phyloP scores from a whole-genome alignment of 371 early-diverging fungal genomes.

The Mucor velutinosus region DNA sequence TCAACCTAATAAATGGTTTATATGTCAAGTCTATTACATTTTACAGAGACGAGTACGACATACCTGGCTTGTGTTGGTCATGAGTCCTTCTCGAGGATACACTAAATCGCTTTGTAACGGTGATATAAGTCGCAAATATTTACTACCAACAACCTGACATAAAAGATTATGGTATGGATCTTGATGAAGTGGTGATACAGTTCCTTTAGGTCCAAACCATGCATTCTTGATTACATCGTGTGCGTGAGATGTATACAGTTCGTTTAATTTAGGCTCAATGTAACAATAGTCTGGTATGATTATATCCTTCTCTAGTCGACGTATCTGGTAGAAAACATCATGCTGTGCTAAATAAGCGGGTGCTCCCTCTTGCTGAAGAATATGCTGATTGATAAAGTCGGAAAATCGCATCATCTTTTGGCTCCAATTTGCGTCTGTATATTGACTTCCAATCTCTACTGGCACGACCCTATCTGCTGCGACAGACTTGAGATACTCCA shows the following conservation, averaged over 20 bases:
- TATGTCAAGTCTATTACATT: not conserved
- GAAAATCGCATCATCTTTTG: slow-evolving; percentile 77
- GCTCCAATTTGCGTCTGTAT: slow-evolving; percentile 80
- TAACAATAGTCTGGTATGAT: slow-evolving; percentile 81
- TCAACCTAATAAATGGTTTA: slow-evolving; percentile 51
- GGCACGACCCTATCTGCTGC: slow-evolving; percentile 84
- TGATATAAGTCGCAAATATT: slow-evolving; percentile 75
- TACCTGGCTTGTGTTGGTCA: slow-evolving; percentile 84
- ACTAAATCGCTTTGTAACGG: slow-evolving; percentile 61
- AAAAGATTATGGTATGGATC: slow-evolving; percentile 87
- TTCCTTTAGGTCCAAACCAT: slow-evolving; percentile 90
- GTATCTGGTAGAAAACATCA: slow-evolving; percentile 83
- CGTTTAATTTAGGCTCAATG: slow-evolving; percentile 40
- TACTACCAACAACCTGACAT: slow-evolving; percentile 87
- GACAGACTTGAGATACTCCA: slow-evolving; percentile 59
- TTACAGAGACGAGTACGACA: not conserved
- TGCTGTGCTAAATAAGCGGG: slow-evolving; percentile 90
- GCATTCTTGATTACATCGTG: slow-evolving; percentile 69
- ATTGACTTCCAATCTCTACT: slow-evolving; percentile 80
- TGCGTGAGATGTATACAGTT: slow-evolving; percentile 32
- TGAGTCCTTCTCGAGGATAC: slow-evolving; percentile 62
- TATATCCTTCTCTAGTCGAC: slow-evolving; percentile 71
- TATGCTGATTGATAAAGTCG: slow-evolving; percentile 65
- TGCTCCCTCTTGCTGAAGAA: slow-evolving; percentile 23
- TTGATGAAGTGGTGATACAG: slow-evolving; percentile 87